Percentiles rank a stretch among this genome's conserved stretches.
Evolutionary conservation across 306 rosid species (phyloP).

Genomic region (Citrullus mucosospermus): DNA sequence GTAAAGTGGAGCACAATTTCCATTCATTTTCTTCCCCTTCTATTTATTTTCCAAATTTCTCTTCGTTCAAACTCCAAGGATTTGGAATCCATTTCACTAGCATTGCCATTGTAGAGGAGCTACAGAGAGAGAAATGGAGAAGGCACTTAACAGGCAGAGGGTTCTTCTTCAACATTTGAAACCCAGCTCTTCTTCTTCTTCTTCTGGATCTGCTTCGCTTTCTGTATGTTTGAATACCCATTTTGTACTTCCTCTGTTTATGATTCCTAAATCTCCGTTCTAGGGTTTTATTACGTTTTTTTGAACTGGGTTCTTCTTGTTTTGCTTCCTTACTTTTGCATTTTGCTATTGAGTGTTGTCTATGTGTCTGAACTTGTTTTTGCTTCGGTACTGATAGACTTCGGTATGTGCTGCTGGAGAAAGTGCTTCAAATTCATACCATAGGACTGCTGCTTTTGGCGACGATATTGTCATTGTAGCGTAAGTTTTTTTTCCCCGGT

Average conservation of each 20-base stretch:
- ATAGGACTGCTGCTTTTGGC: slow-evolving; percentile 31
- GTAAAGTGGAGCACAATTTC: not conserved
- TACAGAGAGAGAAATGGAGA: slow-evolving; percentile 37
- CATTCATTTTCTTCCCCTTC: not conserved
- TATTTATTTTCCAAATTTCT: not conserved
- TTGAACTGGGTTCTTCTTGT: not conserved
- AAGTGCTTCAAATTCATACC: slow-evolving; percentile 20
- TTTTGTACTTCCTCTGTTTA: not conserved
- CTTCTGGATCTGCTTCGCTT: slow-evolving; percentile 28
- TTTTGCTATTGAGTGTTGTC: not conserved
- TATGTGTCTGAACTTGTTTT: not conserved
- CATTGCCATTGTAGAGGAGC: not conserved
- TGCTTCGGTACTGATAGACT: slow-evolving; percentile 23
- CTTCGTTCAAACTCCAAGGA: not conserved
- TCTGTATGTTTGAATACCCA: slow-evolving; percentile 30
- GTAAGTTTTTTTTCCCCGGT: slow-evolving; percentile 16
- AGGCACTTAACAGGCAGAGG: slow-evolving; percentile 56
- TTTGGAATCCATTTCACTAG: not conserved
- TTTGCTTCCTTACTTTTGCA: not conserved
- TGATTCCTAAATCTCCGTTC: not conserved
- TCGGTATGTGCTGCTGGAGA: slow-evolving; percentile 50
- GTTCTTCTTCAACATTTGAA: slow-evolving; percentile 50
- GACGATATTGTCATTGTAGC: slow-evolving; percentile 89
- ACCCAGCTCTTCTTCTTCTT: slow-evolving; percentile 35
- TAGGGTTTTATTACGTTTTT: not conserved